phyloP scores from a whole-genome alignment of 495 filamentous ascomycete genomes.

The Aspergillus homomorphus region DNA sequence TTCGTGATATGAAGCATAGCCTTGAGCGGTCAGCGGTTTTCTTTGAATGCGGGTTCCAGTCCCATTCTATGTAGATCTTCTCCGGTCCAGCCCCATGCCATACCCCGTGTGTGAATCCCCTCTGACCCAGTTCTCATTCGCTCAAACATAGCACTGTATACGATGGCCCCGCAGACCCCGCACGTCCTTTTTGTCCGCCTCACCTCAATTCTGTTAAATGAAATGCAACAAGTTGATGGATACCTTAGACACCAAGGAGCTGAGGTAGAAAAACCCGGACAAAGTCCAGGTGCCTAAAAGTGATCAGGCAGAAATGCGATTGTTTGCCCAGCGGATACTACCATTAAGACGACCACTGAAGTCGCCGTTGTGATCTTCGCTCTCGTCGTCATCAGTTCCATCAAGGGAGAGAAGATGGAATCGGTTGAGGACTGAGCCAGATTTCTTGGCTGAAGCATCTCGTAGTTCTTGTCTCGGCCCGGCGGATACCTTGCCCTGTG shows the following conservation, averaged over 20 bases:
- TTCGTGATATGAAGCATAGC: not conserved
- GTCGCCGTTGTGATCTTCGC: constrained; percentile 10
- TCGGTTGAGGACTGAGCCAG: constrained; percentile 49
- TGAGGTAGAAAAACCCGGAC: no score
- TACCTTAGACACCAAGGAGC: not conserved
- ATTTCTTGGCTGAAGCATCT: constrained; percentile 33
- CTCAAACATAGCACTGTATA: not conserved
- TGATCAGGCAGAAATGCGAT: constrained; percentile 15
- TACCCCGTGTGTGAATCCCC: no score
- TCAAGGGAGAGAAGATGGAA: constrained; percentile 62
- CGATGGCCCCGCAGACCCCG: not conserved
- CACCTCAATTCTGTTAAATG: not conserved
- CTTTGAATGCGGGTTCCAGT: no score
- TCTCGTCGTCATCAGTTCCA: constrained; percentile 38
- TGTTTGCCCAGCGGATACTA: constrained; percentile 18
- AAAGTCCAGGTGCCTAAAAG: not conserved
- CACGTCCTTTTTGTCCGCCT: not conserved
- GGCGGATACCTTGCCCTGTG: constrained; percentile 41
- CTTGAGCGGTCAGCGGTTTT: no score
- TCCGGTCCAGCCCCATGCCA: no score
- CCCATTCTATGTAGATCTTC: no score
- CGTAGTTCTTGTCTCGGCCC: constrained; percentile 32
- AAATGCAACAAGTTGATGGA: not conserved
- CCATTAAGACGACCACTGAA: constrained; percentile 10
- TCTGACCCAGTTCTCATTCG: not conserved